Evolutionary conservation across 345 rosid species (phyloP).

Genomic region (Arabidopsis arenosa): DNA sequence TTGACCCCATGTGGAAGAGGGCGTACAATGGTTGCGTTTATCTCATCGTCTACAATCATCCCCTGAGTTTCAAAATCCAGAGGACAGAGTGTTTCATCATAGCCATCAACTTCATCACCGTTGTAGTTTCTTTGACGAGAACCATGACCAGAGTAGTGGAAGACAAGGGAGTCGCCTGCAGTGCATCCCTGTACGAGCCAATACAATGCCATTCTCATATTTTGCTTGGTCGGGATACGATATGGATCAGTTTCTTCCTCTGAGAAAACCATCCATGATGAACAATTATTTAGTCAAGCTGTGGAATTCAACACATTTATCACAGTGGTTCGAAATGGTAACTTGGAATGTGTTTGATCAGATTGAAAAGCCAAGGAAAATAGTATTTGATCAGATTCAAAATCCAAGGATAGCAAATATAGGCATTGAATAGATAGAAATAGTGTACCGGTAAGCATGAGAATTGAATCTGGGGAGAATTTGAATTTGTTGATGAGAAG

Average conservation of each 20-base stretch:
- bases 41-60: slow-evolving; percentile 95
- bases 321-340: neutral
- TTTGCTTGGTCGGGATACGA: slow-evolving; percentile 71
- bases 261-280: slow-evolving; percentile 39
- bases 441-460: slow-evolving; percentile 80
- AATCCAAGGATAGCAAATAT: neutral
- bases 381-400: neutral
- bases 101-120: slow-evolving; percentile 91
- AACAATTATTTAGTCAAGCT: neutral
- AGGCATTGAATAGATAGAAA: neutral
- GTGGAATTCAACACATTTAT: neutral
- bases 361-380: neutral
- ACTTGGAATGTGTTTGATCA: neutral
- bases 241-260: slow-evolving; percentile 87
- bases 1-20: slow-evolving; percentile 79
- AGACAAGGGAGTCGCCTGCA: slow-evolving; percentile 85
- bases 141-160: slow-evolving; percentile 92
- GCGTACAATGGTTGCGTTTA: slow-evolving; percentile 70
- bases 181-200: slow-evolving; percentile 95
- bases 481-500: slow-evolving; percentile 77
- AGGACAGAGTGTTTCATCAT: slow-evolving; percentile 88
- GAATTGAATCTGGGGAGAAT: slow-evolving; percentile 71
- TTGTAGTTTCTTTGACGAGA: slow-evolving; percentile 71
- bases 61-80: slow-evolving; percentile 92
- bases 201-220: slow-evolving; percentile 82